Base-by-base conservation (phyloP, 2,329 filamentous ascomycete genomes). In the Metarhizium rileyi region DNA sequence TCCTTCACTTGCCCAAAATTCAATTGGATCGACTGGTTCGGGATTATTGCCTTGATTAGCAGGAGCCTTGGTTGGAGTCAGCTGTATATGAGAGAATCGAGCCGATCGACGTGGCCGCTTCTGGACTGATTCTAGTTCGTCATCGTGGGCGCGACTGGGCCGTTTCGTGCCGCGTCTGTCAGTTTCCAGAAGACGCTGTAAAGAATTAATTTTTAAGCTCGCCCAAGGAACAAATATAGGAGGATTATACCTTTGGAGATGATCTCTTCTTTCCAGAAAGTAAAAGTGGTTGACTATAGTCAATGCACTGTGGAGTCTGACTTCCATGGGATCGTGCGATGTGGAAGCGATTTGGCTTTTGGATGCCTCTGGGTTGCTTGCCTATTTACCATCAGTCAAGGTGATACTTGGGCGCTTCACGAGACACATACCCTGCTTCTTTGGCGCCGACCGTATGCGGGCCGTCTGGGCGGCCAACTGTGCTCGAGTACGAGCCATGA, bases 401-500 rank as follows among this genome's bases (percentile, higher is more conserved):
- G 33, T 26, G 33, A 26, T n/a, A 3, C 23, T 26, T 7, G 30
- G 20, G 44, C 43, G 48, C 42, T 46, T 46, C 20, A 40, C 46
- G 33, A 46, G 42, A 50, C 35, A 50, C 18, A 4, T 10, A 35
- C 41, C 30, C 27, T n/a, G 16, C 20, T 45, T 22, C 38, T 43
- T 44, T 43, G 41, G 8, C 3, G 2, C 30, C 5, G 30, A 33
- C 5, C 45, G 41, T 47, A 38, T 7, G 43, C 18, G 35, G n/a
- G 28, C 28, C 23, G 36, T 27, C 23, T 46, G 46, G 33, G 43
- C 46, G 30, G 49, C 49, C 26, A 33, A 46, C 30, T 49, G 46
- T 23, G 43, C 52, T 49, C 38, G 46, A 38, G 52, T 51, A 33
- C 26, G 44, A n/a, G 40, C 50, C 47, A 51, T 53, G 52, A 27